phyloP scores from a whole-genome alignment of 768 basidiomycete species.

The Clitopilus passeckerianus region DNA sequence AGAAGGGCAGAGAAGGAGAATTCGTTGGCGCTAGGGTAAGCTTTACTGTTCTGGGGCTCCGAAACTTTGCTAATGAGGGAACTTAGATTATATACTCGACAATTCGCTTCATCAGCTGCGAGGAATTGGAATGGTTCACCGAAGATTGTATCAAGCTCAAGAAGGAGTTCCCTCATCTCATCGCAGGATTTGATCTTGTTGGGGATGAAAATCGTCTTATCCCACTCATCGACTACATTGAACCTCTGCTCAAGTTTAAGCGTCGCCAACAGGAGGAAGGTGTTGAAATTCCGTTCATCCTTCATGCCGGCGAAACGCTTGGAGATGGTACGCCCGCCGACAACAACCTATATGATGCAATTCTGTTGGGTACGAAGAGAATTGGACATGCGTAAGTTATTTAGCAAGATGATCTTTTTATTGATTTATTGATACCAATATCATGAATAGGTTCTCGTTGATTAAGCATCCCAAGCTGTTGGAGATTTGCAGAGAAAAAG shows the following conservation, averaged over 20 bases:
- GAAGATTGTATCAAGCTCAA: slow-evolving; percentile 74
- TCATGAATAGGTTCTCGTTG: slow-evolving; percentile 54
- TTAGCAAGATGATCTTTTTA: no score
- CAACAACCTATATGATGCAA: slow-evolving; percentile 72
- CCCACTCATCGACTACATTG: slow-evolving; percentile 60
- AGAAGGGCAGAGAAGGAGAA: slow-evolving; percentile 49
- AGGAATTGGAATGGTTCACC: slow-evolving; percentile 60
- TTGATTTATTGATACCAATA: background rate
- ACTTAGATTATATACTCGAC: slow-evolving; percentile 68
- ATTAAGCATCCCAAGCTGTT: slow-evolving; percentile 73
- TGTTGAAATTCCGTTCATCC: slow-evolving; percentile 69
- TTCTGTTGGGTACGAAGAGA: slow-evolving; percentile 71
- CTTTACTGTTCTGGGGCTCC: background rate
- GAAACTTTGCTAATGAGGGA: background rate
- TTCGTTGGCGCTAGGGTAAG: slow-evolving; percentile 64
- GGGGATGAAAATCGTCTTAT: slow-evolving; percentile 61
- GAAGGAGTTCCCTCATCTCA: slow-evolving; percentile 67
- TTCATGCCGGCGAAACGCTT: slow-evolving; percentile 79
- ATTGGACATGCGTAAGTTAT: slow-evolving; percentile 71
- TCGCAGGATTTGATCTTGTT: slow-evolving; percentile 79
- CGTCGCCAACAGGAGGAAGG: slow-evolving; percentile 50
- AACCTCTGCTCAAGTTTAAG: slow-evolving; percentile 55
- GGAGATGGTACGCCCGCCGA: slow-evolving; percentile 73
- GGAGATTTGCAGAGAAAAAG: slow-evolving; percentile 55
- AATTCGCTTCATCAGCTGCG: slow-evolving; percentile 45